Evolutionary conservation across 2,329 filamentous ascomycete species (phyloP).

Genomic region (Peltaster fructicola): DNA sequence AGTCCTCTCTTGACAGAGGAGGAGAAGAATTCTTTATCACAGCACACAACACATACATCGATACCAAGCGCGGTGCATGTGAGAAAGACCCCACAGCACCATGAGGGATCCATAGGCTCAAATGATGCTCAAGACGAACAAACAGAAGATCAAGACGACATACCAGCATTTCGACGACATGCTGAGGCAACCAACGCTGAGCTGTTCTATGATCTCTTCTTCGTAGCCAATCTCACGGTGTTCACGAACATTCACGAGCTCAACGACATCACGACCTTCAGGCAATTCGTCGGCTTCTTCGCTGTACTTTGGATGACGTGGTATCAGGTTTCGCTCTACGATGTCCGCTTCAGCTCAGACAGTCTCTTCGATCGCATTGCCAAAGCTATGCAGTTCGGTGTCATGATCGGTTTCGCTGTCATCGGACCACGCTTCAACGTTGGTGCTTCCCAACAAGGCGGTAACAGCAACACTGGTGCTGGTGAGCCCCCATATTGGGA

Average conservation of each 20-base stretch:
- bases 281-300: constrained; percentile 35
- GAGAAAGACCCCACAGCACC: no score
- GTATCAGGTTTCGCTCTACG: constrained; percentile 45
- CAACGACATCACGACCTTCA: constrained; percentile 27
- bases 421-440: constrained; percentile 29
- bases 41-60: no score
- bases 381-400: constrained; percentile 42
- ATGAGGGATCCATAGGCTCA: no score
- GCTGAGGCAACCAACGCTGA: constrained; percentile 38
- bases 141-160: no score
- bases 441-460: constrained; percentile 20
- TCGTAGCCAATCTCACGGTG: constrained; percentile 47
- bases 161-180: constrained; percentile 23
- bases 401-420: constrained; percentile 48
- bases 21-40: no score
- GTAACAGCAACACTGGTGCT: constrained; percentile 22
- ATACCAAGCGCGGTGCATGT: no score
- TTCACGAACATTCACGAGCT: constrained; percentile 41
- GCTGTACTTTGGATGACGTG: constrained; percentile 51
- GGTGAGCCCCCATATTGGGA: constrained; percentile 1
- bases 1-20: no score
- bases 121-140: no score
- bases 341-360: constrained; percentile 48
- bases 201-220: constrained; percentile 43
- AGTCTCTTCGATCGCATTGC: constrained; percentile 43